These are phyloP conservation scores for Sphaerosporella brunnea DNA, from an alignment of 495 filamentous ascomycete genomes.

Conservation along the genomic window DNA sequence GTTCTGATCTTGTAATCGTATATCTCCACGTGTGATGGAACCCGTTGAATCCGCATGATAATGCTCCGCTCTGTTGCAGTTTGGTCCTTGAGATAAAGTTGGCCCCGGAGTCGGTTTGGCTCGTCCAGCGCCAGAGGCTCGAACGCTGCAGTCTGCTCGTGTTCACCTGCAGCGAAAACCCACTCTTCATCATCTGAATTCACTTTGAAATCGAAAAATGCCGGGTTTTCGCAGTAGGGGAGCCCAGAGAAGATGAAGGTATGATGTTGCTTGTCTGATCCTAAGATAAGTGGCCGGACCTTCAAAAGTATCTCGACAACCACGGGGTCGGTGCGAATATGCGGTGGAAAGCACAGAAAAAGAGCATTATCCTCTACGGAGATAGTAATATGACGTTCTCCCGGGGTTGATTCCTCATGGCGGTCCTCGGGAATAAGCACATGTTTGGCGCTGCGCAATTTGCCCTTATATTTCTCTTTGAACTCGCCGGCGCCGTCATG, in stretches of 20 bases:
- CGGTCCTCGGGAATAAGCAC: not conserved
- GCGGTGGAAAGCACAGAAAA: constrained; percentile 15
- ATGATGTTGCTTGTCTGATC: constrained; percentile 12
- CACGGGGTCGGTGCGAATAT: constrained; percentile 13
- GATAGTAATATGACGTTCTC: constrained; percentile 5
- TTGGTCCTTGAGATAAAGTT: not conserved
- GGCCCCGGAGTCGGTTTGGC: not conserved
- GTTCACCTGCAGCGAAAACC: constrained; percentile 12
- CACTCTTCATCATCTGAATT: constrained; percentile 10
- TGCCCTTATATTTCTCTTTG: not conserved
- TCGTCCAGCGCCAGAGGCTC: constrained; percentile 3
- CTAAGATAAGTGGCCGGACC: constrained; percentile 14
- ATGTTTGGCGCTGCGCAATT: not conserved
- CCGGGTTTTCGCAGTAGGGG: constrained; percentile 14
- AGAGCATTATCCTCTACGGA: constrained; percentile 13
- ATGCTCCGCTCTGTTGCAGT: constrained; percentile 4
- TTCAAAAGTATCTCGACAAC: constrained; percentile 18
- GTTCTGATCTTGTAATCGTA: constrained; percentile 3
- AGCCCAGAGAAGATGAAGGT: constrained; percentile 23
- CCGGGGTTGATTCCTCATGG: not conserved
- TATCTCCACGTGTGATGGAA: constrained; percentile 5
- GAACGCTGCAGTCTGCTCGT: constrained; percentile 5
- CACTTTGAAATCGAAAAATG: constrained; percentile 17
- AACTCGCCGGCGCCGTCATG: constrained; percentile 1
- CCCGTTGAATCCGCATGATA: not conserved